Conservation (phyloP, 2,329 filamentous ascomycete genomes). For the Botryotinia convoluta region DNA sequence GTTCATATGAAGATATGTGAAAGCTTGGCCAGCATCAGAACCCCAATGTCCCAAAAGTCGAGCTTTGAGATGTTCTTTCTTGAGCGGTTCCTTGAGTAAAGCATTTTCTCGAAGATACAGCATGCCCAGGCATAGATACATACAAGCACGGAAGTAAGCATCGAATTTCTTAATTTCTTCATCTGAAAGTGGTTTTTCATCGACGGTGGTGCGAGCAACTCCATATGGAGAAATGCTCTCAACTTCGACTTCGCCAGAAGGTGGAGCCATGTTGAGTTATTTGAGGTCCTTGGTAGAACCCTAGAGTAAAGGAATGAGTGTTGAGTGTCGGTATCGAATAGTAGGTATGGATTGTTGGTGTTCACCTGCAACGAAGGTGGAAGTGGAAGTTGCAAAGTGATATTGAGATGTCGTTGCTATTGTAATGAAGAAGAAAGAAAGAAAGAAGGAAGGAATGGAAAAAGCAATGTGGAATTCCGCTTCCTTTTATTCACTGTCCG, state of each 20-base stretch:
- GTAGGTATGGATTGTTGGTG: neutral
- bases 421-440: neutral
- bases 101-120: conserved; percentile 75
- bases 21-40: conserved; percentile 75
- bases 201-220: conserved; percentile 61
- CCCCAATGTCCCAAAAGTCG: conserved; percentile 77
- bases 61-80: conserved; percentile 66
- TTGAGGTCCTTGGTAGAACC: neutral
- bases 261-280: conserved; percentile 28
- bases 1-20: conserved; percentile 81
- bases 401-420: neutral
- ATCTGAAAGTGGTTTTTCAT: conserved; percentile 58
- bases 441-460: neutral
- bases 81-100: conserved; percentile 66
- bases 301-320: neutral
- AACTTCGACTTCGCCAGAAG: conserved; percentile 40
- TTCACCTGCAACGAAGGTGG: neutral
- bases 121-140: conserved; percentile 77
- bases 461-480: neutral
- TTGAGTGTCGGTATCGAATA: neutral
- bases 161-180: conserved; percentile 68
- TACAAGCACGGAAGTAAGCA: conserved; percentile 70
- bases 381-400: neutral
- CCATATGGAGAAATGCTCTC: conserved; percentile 64
- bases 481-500: neutral